These are phyloP conservation scores for Fusarium stilboides DNA, from an alignment of 2,329 filamentous ascomycete species.

Conservation along the genomic window DNA sequence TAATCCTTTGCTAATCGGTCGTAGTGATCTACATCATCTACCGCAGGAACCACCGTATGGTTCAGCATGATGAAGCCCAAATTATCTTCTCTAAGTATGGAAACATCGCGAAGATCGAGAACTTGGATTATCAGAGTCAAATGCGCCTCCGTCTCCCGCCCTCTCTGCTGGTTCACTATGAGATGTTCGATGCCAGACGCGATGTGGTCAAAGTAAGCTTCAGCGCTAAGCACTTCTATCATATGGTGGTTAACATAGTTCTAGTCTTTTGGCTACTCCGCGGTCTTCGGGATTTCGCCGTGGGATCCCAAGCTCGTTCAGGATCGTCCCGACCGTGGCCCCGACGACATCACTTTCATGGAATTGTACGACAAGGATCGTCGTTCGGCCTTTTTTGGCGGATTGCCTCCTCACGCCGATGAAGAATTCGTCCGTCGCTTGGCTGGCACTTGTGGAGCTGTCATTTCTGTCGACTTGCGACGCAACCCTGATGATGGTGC, in stretches of 20 bases:
- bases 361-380: constrained; percentile 60
- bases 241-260: neutral
- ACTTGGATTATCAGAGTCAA: constrained; percentile 54
- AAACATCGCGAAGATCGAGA: constrained; percentile 58
- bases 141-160: constrained; percentile 54
- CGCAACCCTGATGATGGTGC: constrained; percentile 3
- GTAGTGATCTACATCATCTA: constrained; percentile 67
- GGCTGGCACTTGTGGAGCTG: constrained; percentile 57
- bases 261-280: constrained; percentile 2
- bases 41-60: constrained; percentile 52
- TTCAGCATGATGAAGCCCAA: constrained; percentile 62
- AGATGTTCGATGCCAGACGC: constrained; percentile 65
- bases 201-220: constrained; percentile 65
- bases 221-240: neutral
- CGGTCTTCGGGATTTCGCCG: constrained; percentile 23
- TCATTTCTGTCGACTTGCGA: constrained; percentile 47
- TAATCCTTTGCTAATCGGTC: constrained; percentile 42
- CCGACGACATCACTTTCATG: constrained; percentile 24
- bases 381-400: constrained; percentile 65
- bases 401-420: constrained; percentile 58
- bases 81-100: constrained; percentile 62
- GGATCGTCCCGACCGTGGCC: constrained; percentile 16
- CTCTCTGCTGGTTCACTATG: constrained; percentile 65
- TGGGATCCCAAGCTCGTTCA: constrained; percentile 26
- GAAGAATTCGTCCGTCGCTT: constrained; percentile 56